Evolutionary conservation across 2,329 filamentous ascomycete genomes (phyloP).

Genomic region (Orbilia quercus): DNA sequence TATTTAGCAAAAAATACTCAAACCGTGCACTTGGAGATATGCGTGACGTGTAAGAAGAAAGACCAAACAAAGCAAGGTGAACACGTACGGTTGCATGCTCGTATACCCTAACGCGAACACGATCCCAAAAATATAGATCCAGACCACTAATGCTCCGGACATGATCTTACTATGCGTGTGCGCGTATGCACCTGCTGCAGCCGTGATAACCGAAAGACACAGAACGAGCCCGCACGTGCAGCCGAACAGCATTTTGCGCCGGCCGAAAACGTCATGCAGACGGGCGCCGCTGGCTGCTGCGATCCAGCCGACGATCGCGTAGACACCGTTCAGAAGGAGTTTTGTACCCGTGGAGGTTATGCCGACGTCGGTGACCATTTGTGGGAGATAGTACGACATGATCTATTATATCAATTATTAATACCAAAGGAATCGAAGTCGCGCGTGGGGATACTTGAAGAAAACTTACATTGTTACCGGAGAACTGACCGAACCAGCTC

Average conservation of each 20-base stretch:
- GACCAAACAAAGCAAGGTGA: slow-evolving; percentile 5
- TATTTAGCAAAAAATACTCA: slow-evolving; percentile 11
- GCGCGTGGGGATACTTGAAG: slow-evolving; percentile 1
- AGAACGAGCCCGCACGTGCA: slow-evolving; percentile 62
- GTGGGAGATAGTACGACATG: slow-evolving; percentile 63
- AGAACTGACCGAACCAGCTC: slow-evolving; percentile 68
- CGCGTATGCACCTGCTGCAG: slow-evolving; percentile 62
- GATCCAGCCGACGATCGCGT: slow-evolving; percentile 65
- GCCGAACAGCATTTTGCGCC: slow-evolving; percentile 64
- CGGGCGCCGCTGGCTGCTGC: slow-evolving; percentile 64
- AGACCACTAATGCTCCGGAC: slow-evolving; percentile 64
- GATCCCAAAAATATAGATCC: slow-evolving; percentile 64
- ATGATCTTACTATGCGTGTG: slow-evolving; percentile 60
- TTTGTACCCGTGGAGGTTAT: slow-evolving; percentile 64
- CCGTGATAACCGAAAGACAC: slow-evolving; percentile 63
- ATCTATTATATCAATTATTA: slow-evolving; percentile 20
- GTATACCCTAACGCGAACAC: slow-evolving; percentile 62
- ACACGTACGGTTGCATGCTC: slow-evolving; percentile 61
- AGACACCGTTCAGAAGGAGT: slow-evolving; percentile 65
- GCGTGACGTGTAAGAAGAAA: slow-evolving; percentile 1
- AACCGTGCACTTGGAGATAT: too few relatives aligned
- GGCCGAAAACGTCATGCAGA: slow-evolving; percentile 64
- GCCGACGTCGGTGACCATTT: slow-evolving; percentile 65
- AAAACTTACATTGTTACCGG: slow-evolving; percentile 66
- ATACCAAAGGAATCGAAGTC: background rate